A percentile compares a stretch with the other conserved stretches of the same genome.
phyloP scores from a whole-genome alignment of 495 filamentous ascomycete species.

The Xylaria acuta region DNA sequence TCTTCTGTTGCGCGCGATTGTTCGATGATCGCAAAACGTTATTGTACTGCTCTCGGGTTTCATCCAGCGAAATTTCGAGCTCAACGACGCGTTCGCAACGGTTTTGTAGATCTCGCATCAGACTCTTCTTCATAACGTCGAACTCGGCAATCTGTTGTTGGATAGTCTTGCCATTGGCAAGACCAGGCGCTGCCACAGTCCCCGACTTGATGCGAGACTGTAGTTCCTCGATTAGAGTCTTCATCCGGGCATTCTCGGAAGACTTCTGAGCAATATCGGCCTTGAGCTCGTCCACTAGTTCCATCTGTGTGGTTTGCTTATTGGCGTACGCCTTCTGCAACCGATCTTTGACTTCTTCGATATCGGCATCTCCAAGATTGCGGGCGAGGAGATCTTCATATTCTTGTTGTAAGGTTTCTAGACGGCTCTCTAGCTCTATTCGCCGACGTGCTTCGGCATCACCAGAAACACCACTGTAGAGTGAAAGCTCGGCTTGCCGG shows the following conservation, averaged over 20 bases:
- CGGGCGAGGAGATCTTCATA: constrained; percentile 81
- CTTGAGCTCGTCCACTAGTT: constrained; percentile 74
- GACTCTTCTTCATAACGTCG: constrained; percentile 98
- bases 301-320: constrained; percentile 71
- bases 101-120: constrained; percentile 99
- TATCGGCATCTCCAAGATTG: constrained; percentile 78
- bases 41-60: constrained; percentile 98
- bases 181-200: constrained; percentile 58
- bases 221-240: constrained; percentile 74
- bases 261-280: constrained; percentile 72
- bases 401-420: constrained; percentile 74
- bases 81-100: constrained; percentile 97
- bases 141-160: constrained; percentile 98
- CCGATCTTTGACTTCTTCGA: constrained; percentile 80
- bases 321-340: constrained; percentile 77
- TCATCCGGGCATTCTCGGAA: constrained; percentile 78
- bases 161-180: constrained; percentile 85
- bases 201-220: constrained; percentile 71
- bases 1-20: constrained; percentile 98
- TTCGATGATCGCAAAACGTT: constrained; percentile 94
- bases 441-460: constrained; percentile 71
- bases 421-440: constrained; percentile 73
- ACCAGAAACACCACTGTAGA: constrained; percentile 60
- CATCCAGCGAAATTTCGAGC: constrained; percentile 94
- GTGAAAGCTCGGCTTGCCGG: constrained; percentile 86